phyloP scores from a whole-genome alignment of 2,329 filamentous ascomycete species.

The Colletotrichum magnum region DNA sequence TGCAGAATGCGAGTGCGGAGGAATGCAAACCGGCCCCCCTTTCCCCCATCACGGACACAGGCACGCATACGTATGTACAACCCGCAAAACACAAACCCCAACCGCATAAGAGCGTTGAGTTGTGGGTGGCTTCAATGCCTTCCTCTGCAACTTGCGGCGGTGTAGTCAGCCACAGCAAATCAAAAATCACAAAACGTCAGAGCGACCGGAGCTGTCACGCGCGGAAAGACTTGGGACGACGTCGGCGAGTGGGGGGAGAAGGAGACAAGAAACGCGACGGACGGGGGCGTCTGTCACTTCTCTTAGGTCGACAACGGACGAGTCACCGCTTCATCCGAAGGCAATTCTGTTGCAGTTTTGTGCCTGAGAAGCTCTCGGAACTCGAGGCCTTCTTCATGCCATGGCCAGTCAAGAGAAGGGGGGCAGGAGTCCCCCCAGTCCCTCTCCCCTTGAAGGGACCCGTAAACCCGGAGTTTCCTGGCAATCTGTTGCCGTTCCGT shows the following conservation, averaged over 20 bases:
- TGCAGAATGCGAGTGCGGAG: constrained; percentile 26
- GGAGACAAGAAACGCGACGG: constrained; percentile 21
- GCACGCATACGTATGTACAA: constrained; percentile 16
- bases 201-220: constrained; percentile 27
- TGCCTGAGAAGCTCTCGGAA: constrained; percentile 39
- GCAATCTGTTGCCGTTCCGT: constrained; percentile 38
- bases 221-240: constrained; percentile 34
- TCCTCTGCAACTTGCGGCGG: background rate
- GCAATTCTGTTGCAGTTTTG: constrained; percentile 32
- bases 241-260: background rate
- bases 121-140: background rate
- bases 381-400: constrained; percentile 37
- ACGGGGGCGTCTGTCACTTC: constrained; percentile 19
- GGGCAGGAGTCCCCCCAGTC: constrained; percentile 21
- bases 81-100: background rate
- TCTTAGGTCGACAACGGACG: constrained; percentile 25
- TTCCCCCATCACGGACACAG: constrained; percentile 10
- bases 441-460: constrained; percentile 8
- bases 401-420: constrained; percentile 14
- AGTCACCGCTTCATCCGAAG: constrained; percentile 38
- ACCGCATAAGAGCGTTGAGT: background rate
- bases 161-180: constrained; percentile 7
- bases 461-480: constrained; percentile 26
- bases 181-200: constrained; percentile 26
- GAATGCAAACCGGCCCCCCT: constrained; percentile 14